A percentile compares a stretch with the other conserved stretches of the same genome.
Conservation (phyloP, 352 stramenopile genomes). For the Elongisporangium undulatum region DNA sequence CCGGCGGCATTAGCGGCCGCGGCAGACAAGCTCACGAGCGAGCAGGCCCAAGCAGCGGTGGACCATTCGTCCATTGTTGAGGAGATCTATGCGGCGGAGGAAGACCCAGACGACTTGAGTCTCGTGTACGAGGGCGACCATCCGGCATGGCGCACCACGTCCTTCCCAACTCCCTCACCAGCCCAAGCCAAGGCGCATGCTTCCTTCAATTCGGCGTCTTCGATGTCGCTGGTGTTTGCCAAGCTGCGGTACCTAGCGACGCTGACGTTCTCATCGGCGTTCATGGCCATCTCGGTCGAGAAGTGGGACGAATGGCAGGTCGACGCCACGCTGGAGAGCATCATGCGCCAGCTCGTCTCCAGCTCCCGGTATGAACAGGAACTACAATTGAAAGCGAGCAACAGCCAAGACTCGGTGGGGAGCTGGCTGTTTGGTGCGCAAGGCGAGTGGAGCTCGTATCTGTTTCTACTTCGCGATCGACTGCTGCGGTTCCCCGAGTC, state of each 20-base stretch:
- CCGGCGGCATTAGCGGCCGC: neutral
- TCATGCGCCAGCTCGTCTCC: constrained; percentile 21
- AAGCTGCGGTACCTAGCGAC: constrained; percentile 33
- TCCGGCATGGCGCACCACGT: constrained; percentile 1
- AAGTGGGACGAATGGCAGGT: constrained; percentile 47
- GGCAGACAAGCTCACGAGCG: neutral
- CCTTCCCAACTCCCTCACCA: neutral
- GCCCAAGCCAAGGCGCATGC: constrained; percentile 1
- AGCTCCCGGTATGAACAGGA: constrained; percentile 4
- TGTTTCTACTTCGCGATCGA: constrained; percentile 52
- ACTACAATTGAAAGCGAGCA: neutral
- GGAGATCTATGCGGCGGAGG: constrained; percentile 38
- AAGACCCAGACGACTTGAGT: constrained; percentile 60
- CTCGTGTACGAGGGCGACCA: constrained; percentile 51
- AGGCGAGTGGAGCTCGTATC: constrained; percentile 51
- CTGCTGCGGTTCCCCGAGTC: constrained; percentile 29
- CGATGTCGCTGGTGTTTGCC: constrained; percentile 4
- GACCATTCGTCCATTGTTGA: constrained; percentile 4
- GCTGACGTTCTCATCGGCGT: constrained; percentile 45
- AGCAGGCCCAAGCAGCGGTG: neutral
- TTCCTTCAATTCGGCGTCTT: neutral
- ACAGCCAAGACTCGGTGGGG: neutral
- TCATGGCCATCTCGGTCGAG: constrained; percentile 33
- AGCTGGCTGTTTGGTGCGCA: constrained; percentile 21
- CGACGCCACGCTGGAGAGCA: constrained; percentile 24